A percentile compares a stretch with the other conserved stretches of the same genome.
Evolutionary conservation across 352 stramenopile species (phyloP).

Genomic region (Phytophthora tentaculata): DNA sequence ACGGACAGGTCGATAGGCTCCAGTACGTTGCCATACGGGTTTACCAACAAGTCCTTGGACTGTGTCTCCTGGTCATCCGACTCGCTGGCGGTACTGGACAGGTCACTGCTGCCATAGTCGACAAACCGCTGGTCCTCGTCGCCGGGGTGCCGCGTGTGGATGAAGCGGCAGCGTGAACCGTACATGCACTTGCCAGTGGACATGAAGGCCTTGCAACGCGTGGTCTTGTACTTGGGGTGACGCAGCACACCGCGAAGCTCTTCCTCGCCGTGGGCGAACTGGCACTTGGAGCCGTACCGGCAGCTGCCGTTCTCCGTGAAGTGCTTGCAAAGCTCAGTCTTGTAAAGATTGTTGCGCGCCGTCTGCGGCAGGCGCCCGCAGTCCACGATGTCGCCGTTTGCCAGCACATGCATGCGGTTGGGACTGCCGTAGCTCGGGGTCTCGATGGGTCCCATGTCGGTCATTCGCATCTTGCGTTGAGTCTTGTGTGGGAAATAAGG

Average conservation of each 20-base stretch:
- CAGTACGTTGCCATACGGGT: slow-evolving; percentile 66
- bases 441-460: slow-evolving; percentile 39
- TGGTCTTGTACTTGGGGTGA: slow-evolving; percentile 93
- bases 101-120: slow-evolving; percentile 40
- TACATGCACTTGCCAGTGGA: slow-evolving; percentile 89
- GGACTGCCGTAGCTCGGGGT: slow-evolving; percentile 51
- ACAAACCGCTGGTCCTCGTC: slow-evolving; percentile 49
- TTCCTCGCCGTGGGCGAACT: slow-evolving; percentile 89
- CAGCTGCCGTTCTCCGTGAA: slow-evolving; percentile 88
- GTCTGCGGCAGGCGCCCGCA: slow-evolving; percentile 77
- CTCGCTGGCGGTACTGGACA: slow-evolving; percentile 69
- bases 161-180: slow-evolving; percentile 88
- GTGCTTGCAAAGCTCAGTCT: slow-evolving; percentile 92
- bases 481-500: slow-evolving; percentile 15
- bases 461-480: slow-evolving; percentile 33
- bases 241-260: slow-evolving; percentile 87
- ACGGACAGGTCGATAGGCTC: slow-evolving; percentile 69
- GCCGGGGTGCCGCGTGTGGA: slow-evolving; percentile 56
- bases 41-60: slow-evolving; percentile 65
- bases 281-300: slow-evolving; percentile 89
- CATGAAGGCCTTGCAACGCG: slow-evolving; percentile 89
- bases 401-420: slow-evolving; percentile 78
- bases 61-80: slow-evolving; percentile 64
- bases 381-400: slow-evolving; percentile 88
- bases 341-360: slow-evolving; percentile 90